phyloP scores from a whole-genome alignment of 306 rosid genomes.

The Comarum palustre region DNA sequence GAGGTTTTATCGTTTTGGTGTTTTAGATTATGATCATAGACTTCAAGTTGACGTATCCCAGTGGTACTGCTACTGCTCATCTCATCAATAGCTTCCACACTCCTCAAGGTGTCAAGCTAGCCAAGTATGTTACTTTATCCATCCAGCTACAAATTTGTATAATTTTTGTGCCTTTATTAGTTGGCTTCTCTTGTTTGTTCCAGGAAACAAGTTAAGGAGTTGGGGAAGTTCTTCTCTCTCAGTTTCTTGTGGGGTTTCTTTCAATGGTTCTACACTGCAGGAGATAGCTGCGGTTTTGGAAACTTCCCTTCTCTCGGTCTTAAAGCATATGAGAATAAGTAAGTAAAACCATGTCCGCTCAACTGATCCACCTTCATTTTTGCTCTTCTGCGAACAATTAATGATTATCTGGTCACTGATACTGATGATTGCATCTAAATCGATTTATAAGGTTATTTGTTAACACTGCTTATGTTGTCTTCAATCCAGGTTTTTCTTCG shows the following conservation, averaged over 20 bases:
- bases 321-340: slow-evolving; percentile 32
- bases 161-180: neutral
- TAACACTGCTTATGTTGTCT: neutral
- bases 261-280: slow-evolving; percentile 45
- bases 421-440: neutral
- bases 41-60: slow-evolving; percentile 53
- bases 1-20: neutral
- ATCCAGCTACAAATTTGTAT: neutral
- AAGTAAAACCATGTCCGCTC: neutral
- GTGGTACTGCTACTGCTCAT: slow-evolving; percentile 52
- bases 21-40: slow-evolving; percentile 48
- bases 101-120: slow-evolving; percentile 48
- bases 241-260: slow-evolving; percentile 56
- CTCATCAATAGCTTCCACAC: slow-evolving; percentile 53
- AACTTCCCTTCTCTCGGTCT: slow-evolving; percentile 46
- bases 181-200: neutral
- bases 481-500: slow-evolving; percentile 40
- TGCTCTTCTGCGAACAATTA: neutral
- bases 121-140: slow-evolving; percentile 24
- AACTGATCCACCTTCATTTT: neutral
- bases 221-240: slow-evolving; percentile 44
- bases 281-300: slow-evolving; percentile 34
- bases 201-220: slow-evolving; percentile 43
- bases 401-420: neutral
- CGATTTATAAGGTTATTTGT: neutral